A percentile compares a stretch with the other conserved stretches of the same genome.
phyloP scores from a whole-genome alignment of 345 rosid species.

The Mangifera indica region DNA sequence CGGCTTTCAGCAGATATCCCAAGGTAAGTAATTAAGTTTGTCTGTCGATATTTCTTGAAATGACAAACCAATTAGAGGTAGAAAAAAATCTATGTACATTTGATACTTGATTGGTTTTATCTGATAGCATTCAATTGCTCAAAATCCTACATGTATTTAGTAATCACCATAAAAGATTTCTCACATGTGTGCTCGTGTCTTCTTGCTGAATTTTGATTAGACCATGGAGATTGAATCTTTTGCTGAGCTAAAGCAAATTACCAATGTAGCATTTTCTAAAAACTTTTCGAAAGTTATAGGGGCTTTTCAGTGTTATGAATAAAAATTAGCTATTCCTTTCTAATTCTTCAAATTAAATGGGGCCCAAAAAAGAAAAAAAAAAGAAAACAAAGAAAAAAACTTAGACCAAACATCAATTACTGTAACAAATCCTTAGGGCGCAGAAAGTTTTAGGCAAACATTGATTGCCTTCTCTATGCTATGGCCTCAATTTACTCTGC shows the following conservation, averaged over 20 bases:
- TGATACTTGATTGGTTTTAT: constrained; percentile 1
- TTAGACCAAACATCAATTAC: too few relatives aligned
- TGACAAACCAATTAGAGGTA: background rate
- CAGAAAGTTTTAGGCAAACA: background rate
- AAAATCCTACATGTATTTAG: background rate
- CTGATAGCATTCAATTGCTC: background rate
- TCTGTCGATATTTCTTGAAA: background rate
- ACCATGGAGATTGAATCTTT: background rate
- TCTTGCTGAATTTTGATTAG: background rate
- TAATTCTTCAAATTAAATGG: background rate
- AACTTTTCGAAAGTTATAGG: background rate
- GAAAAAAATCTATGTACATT: background rate
- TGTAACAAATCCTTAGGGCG: background rate
- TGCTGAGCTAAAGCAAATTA: background rate
- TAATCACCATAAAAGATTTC: background rate
- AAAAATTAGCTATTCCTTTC: background rate
- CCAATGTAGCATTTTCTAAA: background rate
- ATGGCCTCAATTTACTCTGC: background rate
- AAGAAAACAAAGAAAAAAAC: too few relatives aligned
- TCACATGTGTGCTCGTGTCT: background rate
- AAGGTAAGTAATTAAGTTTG: constrained; percentile 28
- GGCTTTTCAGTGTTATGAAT: background rate
- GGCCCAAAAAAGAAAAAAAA: too few relatives aligned
- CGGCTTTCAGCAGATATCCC: constrained; percentile 24
- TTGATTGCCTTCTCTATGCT: background rate